Conservation (phyloP, 305 asterid genomes). For the Lippia alba region DNA sequence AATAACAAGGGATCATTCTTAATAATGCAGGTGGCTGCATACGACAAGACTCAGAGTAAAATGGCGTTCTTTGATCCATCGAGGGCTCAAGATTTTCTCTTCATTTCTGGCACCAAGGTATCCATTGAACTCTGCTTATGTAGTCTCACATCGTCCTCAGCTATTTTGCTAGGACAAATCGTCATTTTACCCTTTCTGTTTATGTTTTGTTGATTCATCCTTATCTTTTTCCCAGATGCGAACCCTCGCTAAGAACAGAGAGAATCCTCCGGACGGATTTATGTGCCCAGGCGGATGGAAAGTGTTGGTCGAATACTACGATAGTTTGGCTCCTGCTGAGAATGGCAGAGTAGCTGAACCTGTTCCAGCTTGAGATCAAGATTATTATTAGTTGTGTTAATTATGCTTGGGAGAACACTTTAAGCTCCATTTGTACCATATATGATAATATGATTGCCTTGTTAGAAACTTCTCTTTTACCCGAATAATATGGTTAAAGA, state of each 20-base stretch:
- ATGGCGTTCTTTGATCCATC: constrained; percentile 98
- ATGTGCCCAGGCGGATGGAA: constrained; percentile 98
- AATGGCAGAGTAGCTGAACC: constrained; percentile 59
- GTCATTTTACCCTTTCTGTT: background rate
- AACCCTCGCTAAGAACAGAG: constrained; percentile 78
- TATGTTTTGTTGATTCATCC: constrained; percentile 11
- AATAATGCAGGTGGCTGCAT: constrained; percentile 80
- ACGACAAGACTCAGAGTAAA: constrained; percentile 76
- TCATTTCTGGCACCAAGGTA: constrained; percentile 97
- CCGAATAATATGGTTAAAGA: constrained; percentile 36
- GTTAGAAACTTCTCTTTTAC: constrained; percentile 30
- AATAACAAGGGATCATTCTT: constrained; percentile 1
- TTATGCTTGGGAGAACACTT: constrained; percentile 47
- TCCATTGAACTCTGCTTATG: background rate
- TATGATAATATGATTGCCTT: constrained; percentile 32
- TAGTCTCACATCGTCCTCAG: background rate
- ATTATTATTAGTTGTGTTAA: constrained; percentile 17
- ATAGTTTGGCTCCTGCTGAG: constrained; percentile 62
- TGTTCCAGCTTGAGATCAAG: constrained; percentile 54
- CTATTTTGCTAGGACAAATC: background rate
- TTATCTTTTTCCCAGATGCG: constrained; percentile 66
- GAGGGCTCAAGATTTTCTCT: constrained; percentile 80
- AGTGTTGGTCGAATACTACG: constrained; percentile 87
- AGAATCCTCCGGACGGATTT: constrained; percentile 90
- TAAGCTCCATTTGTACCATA: constrained; percentile 34